Conservation (phyloP, 345 rosid genomes). For the Pseudoturritis turrita region DNA sequence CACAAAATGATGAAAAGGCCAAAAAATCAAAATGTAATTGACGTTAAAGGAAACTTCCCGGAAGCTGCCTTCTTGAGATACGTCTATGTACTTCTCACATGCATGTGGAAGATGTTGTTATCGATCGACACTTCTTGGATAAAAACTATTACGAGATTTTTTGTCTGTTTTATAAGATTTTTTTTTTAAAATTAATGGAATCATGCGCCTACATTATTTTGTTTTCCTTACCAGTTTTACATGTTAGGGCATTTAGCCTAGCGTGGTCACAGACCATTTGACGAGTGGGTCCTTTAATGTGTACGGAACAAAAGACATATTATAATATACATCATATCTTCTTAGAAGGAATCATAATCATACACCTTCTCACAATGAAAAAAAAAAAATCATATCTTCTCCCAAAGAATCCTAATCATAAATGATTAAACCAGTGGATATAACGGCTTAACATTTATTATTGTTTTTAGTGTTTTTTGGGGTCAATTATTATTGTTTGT, state of each 20-base stretch:
- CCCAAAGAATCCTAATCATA: background rate
- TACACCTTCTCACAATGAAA: background rate
- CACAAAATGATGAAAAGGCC: slow-evolving; percentile 9
- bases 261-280: background rate
- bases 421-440: background rate
- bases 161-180: background rate
- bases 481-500: background rate
- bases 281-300: slow-evolving; percentile 3
- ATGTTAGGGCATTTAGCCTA: background rate
- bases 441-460: background rate
- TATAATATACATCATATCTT: background rate
- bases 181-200: background rate
- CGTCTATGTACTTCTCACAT: slow-evolving; percentile 23
- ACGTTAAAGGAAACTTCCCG: slow-evolving; percentile 25
- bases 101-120: slow-evolving; percentile 25
- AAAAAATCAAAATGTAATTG: background rate
- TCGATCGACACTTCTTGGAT: slow-evolving; percentile 4
- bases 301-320: slow-evolving; percentile 1
- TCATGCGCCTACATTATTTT: background rate
- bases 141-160: background rate
- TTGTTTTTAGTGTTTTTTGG: background rate
- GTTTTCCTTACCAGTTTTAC: background rate
- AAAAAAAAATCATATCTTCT: background rate
- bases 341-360: background rate
- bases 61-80: slow-evolving; percentile 22